Base-by-base conservation (phyloP, 257 asterid genomes). In the Solanum boliviense region DNA sequence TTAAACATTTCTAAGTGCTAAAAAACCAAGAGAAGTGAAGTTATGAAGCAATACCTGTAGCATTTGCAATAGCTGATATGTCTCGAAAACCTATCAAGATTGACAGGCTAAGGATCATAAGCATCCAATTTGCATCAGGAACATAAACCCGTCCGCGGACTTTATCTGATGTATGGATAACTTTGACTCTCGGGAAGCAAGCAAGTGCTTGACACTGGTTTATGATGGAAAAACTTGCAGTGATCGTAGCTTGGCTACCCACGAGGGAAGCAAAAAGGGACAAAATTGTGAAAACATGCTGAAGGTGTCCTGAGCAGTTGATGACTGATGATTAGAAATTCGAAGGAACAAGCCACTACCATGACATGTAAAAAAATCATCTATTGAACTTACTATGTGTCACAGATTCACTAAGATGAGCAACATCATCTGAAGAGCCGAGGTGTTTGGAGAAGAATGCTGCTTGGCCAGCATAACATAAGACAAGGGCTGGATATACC, bases 171-270 rank as follows among this genome's bases (percentile, higher is more conserved):
- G 99, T 97, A 86, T 97, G 99, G 71, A 95, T 92, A 86, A 97
- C 93, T 91, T 95, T 93, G 58, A 97, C 99, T 89, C 99, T 92
- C 7, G 99, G 99, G 71, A 97, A 95, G 89, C 99, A 97, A 87
- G 92, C 87, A 11, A 97, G 96, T 39, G 98, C 96, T 83, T 93
- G 98, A 85, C 98, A 94, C 90, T 97, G 99, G 89, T 97, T 94
- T 92, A 95, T 94, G 90, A 95, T 95, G 89, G 99, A 97, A 91
- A 95, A 97, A 7, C 98, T 95, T 3, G 98, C 99, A 10, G 99
- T 94, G 21, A 97, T 95, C 41, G 99, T 95, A 36, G 98, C 99
- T 91, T 97, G 99, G 90, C 99, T 97, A 86, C 98, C 99, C n/a
- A 97, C 97, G 0, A 96, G 98, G 6, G 99, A 93, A 87, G 99